Evolutionary conservation across 2,329 filamentous ascomycete species (phyloP).

Genomic region (Verticillium longisporum): DNA sequence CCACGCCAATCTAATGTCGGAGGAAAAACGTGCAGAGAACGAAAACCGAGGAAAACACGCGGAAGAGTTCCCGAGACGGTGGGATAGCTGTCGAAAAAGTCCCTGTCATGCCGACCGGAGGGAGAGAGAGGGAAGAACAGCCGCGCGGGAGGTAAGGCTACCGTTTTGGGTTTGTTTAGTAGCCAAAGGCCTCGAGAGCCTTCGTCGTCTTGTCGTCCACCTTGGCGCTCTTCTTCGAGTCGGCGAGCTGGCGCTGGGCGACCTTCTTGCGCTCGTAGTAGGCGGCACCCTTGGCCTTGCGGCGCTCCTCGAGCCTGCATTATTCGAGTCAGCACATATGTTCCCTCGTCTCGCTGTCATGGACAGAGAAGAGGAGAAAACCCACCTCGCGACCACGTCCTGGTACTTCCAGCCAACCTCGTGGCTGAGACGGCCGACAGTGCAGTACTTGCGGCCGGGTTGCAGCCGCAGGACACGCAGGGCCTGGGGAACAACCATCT

Average conservation of each 20-base stretch:
- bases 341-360: too few relatives aligned
- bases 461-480: constrained; percentile 93
- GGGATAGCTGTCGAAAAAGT: background rate
- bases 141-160: constrained; percentile 10
- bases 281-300: constrained; percentile 98
- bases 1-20: constrained; percentile 45
- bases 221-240: constrained; percentile 88
- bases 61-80: constrained; percentile 5
- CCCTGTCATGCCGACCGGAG: constrained; percentile 10
- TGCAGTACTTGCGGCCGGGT: constrained; percentile 99
- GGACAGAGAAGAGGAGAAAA: constrained; percentile 20
- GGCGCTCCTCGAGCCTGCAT: constrained; percentile 89
- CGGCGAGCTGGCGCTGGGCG: constrained; percentile 78
- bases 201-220: constrained; percentile 80
- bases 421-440: constrained; percentile 92
- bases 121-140: constrained; percentile 9
- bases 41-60: constrained; percentile 20
- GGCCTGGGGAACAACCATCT: constrained; percentile 98
- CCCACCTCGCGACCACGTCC: constrained; percentile 95
- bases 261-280: constrained; percentile 99
- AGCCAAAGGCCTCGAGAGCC: constrained; percentile 85
- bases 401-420: constrained; percentile 99
- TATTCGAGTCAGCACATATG: background rate
- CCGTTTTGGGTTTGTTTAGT: constrained; percentile 49
- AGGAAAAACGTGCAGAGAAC: constrained; percentile 37